phyloP scores from a whole-genome alignment of 228 moss, liverwort and hornwort species.

The Sphagnum fallax region DNA sequence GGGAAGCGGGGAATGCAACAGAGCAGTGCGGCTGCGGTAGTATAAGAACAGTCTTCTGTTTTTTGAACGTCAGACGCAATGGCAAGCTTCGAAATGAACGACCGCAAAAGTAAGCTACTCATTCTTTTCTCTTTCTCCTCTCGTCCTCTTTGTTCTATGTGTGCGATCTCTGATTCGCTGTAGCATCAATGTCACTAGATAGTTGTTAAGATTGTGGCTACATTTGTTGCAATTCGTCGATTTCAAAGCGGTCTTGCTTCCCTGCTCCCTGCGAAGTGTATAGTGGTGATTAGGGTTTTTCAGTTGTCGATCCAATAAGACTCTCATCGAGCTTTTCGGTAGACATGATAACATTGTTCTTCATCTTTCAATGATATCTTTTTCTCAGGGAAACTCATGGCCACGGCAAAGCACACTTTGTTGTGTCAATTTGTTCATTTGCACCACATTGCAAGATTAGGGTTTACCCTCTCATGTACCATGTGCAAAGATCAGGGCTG shows the following conservation, averaged over 20 bases:
- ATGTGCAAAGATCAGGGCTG: too few species aligned
- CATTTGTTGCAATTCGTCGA: not conserved
- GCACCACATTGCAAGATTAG: not conserved
- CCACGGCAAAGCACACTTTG: not conserved
- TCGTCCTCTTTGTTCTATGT: not conserved
- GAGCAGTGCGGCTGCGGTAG: too few species aligned
- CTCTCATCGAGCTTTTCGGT: too few species aligned
- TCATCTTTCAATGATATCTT: too few species aligned
- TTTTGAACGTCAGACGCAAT: conserved; percentile 15
- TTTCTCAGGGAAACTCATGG: not conserved
- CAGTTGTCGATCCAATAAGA: too few species aligned
- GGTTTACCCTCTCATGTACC: too few species aligned
- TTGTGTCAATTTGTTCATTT: not conserved
- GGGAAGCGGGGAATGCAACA: too few species aligned
- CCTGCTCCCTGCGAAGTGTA: too few species aligned
- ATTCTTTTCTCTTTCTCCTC: not conserved
- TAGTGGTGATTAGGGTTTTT: too few species aligned
- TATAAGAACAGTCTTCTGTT: too few species aligned
- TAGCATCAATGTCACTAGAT: not conserved
- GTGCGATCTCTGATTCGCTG: not conserved
- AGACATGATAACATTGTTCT: too few species aligned
- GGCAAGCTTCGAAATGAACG: conserved; percentile 95
- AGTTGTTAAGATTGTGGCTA: not conserved
- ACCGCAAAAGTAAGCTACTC: conserved; percentile 55
- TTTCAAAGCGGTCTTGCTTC: too few species aligned